A percentile compares a stretch with the other conserved stretches of the same genome.
These are phyloP conservation scores for Diaporthe citriasiana DNA, from an alignment of 2,329 filamentous ascomycete species.

Conservation along the genomic window DNA sequence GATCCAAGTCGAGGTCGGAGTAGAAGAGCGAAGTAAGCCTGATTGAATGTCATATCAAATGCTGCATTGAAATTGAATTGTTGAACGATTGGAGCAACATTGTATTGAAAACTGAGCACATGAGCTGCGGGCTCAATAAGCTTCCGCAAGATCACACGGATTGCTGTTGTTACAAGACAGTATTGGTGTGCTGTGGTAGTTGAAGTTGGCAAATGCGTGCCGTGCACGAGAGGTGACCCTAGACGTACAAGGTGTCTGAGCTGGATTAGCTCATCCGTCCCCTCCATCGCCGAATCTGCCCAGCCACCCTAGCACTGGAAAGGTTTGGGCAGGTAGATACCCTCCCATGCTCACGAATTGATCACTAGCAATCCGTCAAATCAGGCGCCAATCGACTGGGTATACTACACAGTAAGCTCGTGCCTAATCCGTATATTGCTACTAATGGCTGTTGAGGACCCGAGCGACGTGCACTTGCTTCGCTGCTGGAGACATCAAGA, in stretches of 20 bases:
- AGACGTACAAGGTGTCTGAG: background rate
- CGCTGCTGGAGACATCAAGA: constrained; percentile 67
- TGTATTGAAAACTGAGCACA: too few species aligned
- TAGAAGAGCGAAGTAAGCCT: background rate
- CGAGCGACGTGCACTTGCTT: constrained; percentile 57
- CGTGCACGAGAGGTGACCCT: background rate
- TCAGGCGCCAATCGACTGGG: background rate
- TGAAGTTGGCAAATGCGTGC: background rate
- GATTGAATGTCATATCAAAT: background rate
- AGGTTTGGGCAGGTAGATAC: background rate
- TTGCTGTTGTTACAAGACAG: background rate
- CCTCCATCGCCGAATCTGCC: background rate
- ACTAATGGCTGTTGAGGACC: constrained; percentile 42
- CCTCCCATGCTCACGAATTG: background rate
- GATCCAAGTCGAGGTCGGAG: constrained; percentile 72
- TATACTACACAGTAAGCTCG: background rate
- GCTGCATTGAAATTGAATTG: background rate
- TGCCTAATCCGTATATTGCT: background rate
- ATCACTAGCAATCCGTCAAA: background rate
- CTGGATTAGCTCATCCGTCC: constrained; percentile 32
- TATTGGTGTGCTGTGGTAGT: background rate
- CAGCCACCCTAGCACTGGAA: background rate
- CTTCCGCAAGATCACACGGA: background rate
- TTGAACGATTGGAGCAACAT: background rate
- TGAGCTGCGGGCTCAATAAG: background rate